Conservation (phyloP, 192 early-diverging fungal species). For the Neocallimastix lanati region DNA sequence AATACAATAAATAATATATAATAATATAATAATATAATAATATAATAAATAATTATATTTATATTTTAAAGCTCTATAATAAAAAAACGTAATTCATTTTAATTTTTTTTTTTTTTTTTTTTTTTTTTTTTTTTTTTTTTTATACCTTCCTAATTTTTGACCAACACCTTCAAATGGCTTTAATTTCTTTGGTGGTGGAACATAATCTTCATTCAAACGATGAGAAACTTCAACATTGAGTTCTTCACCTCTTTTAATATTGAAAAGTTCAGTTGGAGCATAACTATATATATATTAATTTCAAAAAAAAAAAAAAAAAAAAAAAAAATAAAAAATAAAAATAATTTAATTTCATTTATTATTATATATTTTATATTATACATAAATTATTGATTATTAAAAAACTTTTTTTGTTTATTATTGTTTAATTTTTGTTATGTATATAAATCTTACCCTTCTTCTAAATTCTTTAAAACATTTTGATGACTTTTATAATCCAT, state of each 20-base stretch:
- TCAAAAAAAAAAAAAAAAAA: too few species aligned
- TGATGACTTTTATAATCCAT: constrained; percentile 70
- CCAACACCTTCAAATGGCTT: constrained; percentile 66
- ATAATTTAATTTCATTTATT: neutral
- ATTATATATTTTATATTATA: neutral
- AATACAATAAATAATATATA: too few species aligned
- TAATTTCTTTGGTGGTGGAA: constrained; percentile 57
- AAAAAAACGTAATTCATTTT: too few species aligned
- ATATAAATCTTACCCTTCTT: neutral
- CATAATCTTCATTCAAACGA: constrained; percentile 70
- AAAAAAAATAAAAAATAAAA: too few species aligned
- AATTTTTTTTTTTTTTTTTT: too few species aligned
- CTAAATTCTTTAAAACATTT: constrained; percentile 48
- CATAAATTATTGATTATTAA: constrained; percentile 1
- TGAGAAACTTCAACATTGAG: constrained; percentile 74
- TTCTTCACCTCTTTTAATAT: constrained; percentile 71
- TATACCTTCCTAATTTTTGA: constrained; percentile 53
- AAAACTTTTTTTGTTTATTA: too few species aligned
- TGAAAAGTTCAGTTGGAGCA: constrained; percentile 69
- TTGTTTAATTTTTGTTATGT: neutral
- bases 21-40: too few species aligned
- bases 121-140: too few species aligned
- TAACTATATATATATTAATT: constrained; percentile 29
- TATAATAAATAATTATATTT: too few species aligned
- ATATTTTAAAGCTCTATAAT: too few species aligned